Evolutionary conservation across 176 grass and related monocot species (phyloP).

Genomic region (Cenchrus purpureus): DNA sequence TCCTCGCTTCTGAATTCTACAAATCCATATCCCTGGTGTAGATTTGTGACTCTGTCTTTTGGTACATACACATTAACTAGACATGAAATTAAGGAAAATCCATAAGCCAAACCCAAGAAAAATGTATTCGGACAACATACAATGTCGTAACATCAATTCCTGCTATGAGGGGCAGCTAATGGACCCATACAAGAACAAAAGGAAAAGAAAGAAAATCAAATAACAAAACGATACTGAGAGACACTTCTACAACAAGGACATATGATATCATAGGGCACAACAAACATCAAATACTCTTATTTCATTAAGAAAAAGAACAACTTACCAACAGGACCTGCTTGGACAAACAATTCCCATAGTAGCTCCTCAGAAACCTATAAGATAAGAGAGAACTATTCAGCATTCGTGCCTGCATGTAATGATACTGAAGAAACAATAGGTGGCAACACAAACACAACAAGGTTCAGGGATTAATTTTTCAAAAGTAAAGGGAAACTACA

Average conservation of each 20-base stretch:
- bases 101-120: constrained; percentile 14
- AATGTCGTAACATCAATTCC: background rate
- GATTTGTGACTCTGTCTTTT: constrained; percentile 99
- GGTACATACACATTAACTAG: constrained; percentile 99
- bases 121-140: background rate
- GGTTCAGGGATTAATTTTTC: background rate
- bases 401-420: background rate
- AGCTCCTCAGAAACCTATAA: constrained; percentile 77
- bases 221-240: background rate
- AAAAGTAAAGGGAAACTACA: background rate
- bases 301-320: background rate
- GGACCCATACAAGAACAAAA: constrained; percentile 8
- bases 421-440: background rate
- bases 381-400: constrained; percentile 32
- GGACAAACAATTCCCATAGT: constrained; percentile 96
- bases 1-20: constrained; percentile 97
- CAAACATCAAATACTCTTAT: background rate
- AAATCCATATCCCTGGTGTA: constrained; percentile 99
- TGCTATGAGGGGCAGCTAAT: background rate
- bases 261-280: background rate
- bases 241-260: background rate
- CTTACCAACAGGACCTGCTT: constrained; percentile 98
- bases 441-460: background rate
- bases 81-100: constrained; percentile 32
- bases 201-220: background rate